Conservation (phyloP, 2,329 filamentous ascomycete species). For the Microdochium paspali region DNA sequence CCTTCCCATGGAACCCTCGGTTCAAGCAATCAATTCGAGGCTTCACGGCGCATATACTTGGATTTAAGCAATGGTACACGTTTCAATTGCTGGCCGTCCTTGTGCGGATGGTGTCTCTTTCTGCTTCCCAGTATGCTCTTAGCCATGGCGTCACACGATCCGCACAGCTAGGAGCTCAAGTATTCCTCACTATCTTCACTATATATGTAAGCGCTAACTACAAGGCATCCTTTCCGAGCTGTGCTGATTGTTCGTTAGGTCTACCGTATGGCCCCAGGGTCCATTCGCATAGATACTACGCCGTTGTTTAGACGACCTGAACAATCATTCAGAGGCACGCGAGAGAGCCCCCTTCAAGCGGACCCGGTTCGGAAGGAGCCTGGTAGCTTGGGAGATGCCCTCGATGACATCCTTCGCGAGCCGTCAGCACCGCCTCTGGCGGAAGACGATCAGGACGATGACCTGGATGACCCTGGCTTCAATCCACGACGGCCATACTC, state of each 20-base stretch:
- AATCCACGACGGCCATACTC: background rate
- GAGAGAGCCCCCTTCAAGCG: no score
- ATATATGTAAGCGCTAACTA: slow-evolving; percentile 34
- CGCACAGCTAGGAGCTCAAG: slow-evolving; percentile 43
- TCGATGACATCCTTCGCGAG: slow-evolving; percentile 33
- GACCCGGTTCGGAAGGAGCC: slow-evolving; percentile 16
- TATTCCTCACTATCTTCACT: slow-evolving; percentile 42
- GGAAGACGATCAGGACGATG: background rate
- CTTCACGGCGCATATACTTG: slow-evolving; percentile 48
- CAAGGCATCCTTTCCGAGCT: no score
- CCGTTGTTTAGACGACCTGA: slow-evolving; percentile 38
- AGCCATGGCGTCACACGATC: slow-evolving; percentile 25
- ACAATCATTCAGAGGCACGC: slow-evolving; percentile 5
- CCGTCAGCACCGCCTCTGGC: slow-evolving; percentile 11
- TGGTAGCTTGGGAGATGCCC: slow-evolving; percentile 34
- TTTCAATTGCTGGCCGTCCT: slow-evolving; percentile 52
- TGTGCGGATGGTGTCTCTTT: slow-evolving; percentile 41
- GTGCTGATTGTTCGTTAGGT: slow-evolving; percentile 22
- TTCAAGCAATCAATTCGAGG: slow-evolving; percentile 51
- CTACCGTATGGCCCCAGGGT: slow-evolving; percentile 29
- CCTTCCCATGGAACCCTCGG: slow-evolving; percentile 61
- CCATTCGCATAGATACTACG: slow-evolving; percentile 46
- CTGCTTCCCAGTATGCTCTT: slow-evolving; percentile 28
- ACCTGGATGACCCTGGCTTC: background rate
- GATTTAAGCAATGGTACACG: slow-evolving; percentile 55